phyloP scores from a whole-genome alignment of 2,329 filamentous ascomycete species.

The Penicillium sp. region DNA sequence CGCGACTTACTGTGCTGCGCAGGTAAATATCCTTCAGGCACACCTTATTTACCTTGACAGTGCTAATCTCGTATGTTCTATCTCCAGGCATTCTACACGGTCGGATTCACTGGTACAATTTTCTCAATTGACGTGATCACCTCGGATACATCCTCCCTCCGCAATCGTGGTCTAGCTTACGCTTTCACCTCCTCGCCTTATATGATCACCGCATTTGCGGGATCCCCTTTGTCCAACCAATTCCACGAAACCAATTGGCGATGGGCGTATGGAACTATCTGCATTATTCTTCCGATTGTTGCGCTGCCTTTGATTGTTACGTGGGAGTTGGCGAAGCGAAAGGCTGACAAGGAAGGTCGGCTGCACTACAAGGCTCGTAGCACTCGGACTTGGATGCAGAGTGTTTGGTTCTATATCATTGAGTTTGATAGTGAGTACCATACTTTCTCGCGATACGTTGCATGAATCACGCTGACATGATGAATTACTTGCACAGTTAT shows the following conservation, averaged over 20 bases:
- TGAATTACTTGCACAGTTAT: slow-evolving; percentile 45
- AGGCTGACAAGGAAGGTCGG: slow-evolving; percentile 62
- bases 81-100: slow-evolving; percentile 46
- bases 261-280: slow-evolving; percentile 68
- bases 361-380: slow-evolving; percentile 47
- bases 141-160: slow-evolving; percentile 66
- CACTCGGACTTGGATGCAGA: slow-evolving; percentile 55
- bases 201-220: slow-evolving; percentile 61
- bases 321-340: slow-evolving; percentile 61
- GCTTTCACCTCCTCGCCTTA: slow-evolving; percentile 64
- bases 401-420: slow-evolving; percentile 58
- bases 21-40: slow-evolving; percentile 46
- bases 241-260: slow-evolving; percentile 63
- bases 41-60: not conserved
- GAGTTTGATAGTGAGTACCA: slow-evolving; percentile 62
- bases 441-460: not conserved
- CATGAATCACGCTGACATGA: not conserved
- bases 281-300: slow-evolving; percentile 64
- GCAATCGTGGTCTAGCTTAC: slow-evolving; percentile 65
- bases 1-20: slow-evolving; percentile 66
- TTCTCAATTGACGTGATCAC: slow-evolving; percentile 32
- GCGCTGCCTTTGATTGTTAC: slow-evolving; percentile 62
- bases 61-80: slow-evolving; percentile 59
- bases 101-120: slow-evolving; percentile 55
- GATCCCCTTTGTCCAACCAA: slow-evolving; percentile 58